Conservation (phyloP, 139 green algal species). For the Zygnema circumcarinatum region DNA sequence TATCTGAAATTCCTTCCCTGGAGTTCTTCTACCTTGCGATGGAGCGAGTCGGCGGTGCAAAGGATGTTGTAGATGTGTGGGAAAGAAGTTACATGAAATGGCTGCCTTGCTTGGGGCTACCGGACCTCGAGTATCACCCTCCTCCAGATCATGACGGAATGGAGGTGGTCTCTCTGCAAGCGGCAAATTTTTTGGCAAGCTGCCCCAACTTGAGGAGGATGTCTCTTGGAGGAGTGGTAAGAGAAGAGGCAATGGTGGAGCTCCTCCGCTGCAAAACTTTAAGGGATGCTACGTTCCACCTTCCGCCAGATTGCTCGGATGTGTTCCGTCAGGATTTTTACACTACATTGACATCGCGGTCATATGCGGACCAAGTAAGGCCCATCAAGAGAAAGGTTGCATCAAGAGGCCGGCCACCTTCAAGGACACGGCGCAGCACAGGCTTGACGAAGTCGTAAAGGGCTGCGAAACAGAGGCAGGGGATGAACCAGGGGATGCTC, state of each 20-base stretch:
- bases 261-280: constrained; percentile 23
- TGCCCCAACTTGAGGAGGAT: constrained; percentile 2
- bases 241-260: constrained; percentile 9
- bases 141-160: constrained; percentile 7
- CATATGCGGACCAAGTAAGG: constrained; percentile 21
- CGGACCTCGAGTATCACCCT: constrained; percentile 1
- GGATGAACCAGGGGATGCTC: too few relatives aligned
- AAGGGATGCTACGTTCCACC: constrained; percentile 21
- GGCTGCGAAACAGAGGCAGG: too few relatives aligned
- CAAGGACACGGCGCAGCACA: too few relatives aligned
- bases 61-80: neutral
- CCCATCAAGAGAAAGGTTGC: neutral
- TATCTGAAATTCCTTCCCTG: constrained; percentile 5
- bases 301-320: constrained; percentile 37
- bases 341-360: constrained; percentile 19
- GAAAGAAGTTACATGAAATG: constrained; percentile 21
- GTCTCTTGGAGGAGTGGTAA: constrained; percentile 18
- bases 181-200: constrained; percentile 5
- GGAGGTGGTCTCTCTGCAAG: constrained; percentile 19
- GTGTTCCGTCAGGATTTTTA: constrained; percentile 16
- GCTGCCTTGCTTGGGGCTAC: constrained; percentile 24
- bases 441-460: too few relatives aligned
- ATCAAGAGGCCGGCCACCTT: too few relatives aligned
- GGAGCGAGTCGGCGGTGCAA: neutral
- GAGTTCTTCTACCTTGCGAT: constrained; percentile 41